Base-by-base conservation (phyloP, 345 rosid genomes). In the Euphorbia pulcherrima region DNA sequence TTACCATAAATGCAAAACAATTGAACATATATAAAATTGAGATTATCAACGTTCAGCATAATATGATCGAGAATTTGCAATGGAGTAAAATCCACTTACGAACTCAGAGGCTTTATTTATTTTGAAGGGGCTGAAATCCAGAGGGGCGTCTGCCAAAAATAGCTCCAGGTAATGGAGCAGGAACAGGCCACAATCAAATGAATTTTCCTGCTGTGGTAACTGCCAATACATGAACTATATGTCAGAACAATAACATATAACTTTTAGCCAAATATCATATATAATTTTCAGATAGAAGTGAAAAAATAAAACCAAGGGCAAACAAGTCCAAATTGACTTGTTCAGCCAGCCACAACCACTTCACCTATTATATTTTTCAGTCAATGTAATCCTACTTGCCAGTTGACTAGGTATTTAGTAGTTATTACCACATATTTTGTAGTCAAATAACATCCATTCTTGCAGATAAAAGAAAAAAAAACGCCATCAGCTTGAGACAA, bases 141-240 rank as follows among this genome's bases (percentile, higher is more conserved):
- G 57, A 68, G 99, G 99, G 69, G 92, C 94, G 54, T 94, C 92
- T 27, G 77, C 81, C 75, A 94, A 82, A 85, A 94, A 94, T 51
- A 85, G 85, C 86, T 94, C 99, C 72, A 91, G 80, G 79, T 91
- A 90, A 75, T 94, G 99, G 26, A 94, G 92, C 79, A 94, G 86
- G 82, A 94, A 94, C 64, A 94, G 81, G 66, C 99, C 97, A 44
- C 99, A 94, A 74, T 94, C 99, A 83, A 73, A 94, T 46, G 88
- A 89, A 79, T 94, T 94, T 72, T 94, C 97, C 80, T 94, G 99
- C 83, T 94, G 99, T 37, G 99, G 99, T 76, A 94, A 82, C 99
- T 94, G 87, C 65, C 26, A 79, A 33, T 72, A 71, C 70, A 69
- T 58, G 57, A 64, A 63, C 41, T 62, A 62, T 64, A 68, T 18